Base-by-base conservation (phyloP, 2,329 filamentous ascomycete species). In the Ascochyta fabae region DNA sequence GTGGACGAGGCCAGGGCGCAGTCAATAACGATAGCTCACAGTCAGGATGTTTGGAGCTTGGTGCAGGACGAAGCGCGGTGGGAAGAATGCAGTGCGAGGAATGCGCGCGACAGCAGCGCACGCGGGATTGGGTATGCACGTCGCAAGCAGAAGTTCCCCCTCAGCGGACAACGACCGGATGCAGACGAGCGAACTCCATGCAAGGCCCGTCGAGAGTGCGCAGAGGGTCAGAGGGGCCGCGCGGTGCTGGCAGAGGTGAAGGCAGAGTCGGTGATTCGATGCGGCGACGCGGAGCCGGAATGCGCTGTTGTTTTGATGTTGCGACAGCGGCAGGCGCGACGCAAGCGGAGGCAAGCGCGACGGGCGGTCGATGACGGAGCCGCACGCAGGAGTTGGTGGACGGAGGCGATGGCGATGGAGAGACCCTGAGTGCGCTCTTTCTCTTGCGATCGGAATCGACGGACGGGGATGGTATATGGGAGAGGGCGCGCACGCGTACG, bases 161-260 rank as follows among this genome's bases (percentile, higher is more conserved):
- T 73, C 70, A 74, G 59, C 69, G 69, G 69, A 65, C 72, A 65
- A 68, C 61, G 59, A 63, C 59, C 58, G 60, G 39, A 60, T 62
- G 48, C 52, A 56, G 47, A 47, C 45, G 44, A 33, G 36, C 53
- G 57, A 58, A 52, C 69, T 73, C 72, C 72, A 75, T 75, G 62
- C 72, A 74, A 68, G 68, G 70, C 65, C 65, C 64, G 59, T 41
- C 41, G 60, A 53, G 52, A 53, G 19, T 54, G 55, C 39, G 49
- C 48, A 51, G 53, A 50, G 50, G 48, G 46, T 39, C 53, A 53
- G 48, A 48, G 51, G 53, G 46, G 57, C 53, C 48, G 60, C 53
- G 54, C 43, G 49, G 49, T 43, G 49, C 57, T 57, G 60, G 59
- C 49, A 58, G 49, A 50, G 53, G 43, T 26, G 27, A 29, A 9